A percentile compares a stretch with the other conserved stretches of the same genome.
Evolutionary conservation across 2,329 filamentous ascomycete genomes (phyloP).

Genomic region (Sodiomyces alkalinus): DNA sequence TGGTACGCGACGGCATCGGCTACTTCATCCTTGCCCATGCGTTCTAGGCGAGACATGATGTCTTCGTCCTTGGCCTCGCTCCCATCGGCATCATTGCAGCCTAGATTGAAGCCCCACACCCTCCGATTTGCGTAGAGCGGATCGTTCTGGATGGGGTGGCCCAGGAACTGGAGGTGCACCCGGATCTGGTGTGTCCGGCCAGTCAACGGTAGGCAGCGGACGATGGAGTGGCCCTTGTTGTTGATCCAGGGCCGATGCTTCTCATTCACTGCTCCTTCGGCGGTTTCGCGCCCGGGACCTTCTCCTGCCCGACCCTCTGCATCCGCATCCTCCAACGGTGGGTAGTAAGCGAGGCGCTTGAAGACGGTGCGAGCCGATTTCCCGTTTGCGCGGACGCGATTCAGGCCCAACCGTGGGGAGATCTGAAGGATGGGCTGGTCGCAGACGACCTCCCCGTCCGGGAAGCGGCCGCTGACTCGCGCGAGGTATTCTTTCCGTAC

Average conservation of each 20-base stretch:
- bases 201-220: conserved; percentile 84
- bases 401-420: conserved; percentile 86
- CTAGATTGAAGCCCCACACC: conserved; percentile 76
- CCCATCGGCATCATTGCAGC: conserved; percentile 48
- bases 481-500: conserved; percentile 94
- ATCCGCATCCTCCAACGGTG: conserved; percentile 22
- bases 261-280: conserved; percentile 9
- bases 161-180: conserved; percentile 87
- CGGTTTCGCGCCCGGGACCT: conserved; percentile 8
- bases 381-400: conserved; percentile 84
- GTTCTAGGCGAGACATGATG: conserved; percentile 68
- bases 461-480: conserved; percentile 79
- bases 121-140: conserved; percentile 92
- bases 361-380: conserved; percentile 87
- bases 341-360: conserved; percentile 83
- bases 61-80: conserved; percentile 68
- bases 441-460: conserved; percentile 79
- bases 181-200: conserved; percentile 90
- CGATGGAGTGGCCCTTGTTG: conserved; percentile 80
- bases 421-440: conserved; percentile 89
- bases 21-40: conserved; percentile 89
- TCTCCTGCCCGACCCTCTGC: no score
- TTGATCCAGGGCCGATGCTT: conserved; percentile 26
- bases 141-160: conserved; percentile 92
- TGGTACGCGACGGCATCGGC: conserved; percentile 86